phyloP scores from a whole-genome alignment of 2,329 filamentous ascomycete species.

The Aspergillus thermomutatus region DNA sequence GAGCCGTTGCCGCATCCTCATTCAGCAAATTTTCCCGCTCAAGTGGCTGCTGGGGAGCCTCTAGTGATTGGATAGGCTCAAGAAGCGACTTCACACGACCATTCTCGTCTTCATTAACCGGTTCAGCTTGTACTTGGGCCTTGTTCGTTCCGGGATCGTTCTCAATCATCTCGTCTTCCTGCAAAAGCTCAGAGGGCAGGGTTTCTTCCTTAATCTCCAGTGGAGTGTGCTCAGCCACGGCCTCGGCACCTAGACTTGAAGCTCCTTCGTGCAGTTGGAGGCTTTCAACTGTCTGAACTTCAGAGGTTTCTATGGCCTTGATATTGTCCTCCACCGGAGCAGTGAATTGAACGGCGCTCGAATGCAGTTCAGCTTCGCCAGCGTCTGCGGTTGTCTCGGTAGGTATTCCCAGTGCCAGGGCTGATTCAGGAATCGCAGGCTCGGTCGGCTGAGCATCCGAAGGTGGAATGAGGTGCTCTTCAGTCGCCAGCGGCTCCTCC shows the following conservation, averaged over 20 bases:
- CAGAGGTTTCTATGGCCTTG: background rate
- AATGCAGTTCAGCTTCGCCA: background rate
- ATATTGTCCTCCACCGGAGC: background rate
- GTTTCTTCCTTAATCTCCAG: background rate
- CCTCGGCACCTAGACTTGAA: background rate
- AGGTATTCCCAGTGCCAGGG: background rate
- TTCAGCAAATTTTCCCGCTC: background rate
- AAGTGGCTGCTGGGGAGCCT: background rate
- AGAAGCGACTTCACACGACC: background rate
- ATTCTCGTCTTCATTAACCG: background rate
- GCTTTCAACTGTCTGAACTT: background rate
- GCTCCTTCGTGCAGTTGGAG: background rate
- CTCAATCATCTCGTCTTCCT: background rate
- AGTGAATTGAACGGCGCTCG: background rate
- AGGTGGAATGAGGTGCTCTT: background rate
- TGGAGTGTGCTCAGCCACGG: background rate
- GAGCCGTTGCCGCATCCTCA: background rate
- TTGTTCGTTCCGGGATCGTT: background rate
- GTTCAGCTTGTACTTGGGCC: background rate
- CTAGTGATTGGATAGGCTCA: conserved; percentile 2
- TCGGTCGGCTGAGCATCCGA: background rate
- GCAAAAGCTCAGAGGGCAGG: background rate
- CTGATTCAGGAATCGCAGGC: background rate
- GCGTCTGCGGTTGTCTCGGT: background rate
- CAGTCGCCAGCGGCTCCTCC: background rate